phyloP scores from a whole-genome alignment of 83 land plant genomes.

The Diphasiastrum complanatum region DNA sequence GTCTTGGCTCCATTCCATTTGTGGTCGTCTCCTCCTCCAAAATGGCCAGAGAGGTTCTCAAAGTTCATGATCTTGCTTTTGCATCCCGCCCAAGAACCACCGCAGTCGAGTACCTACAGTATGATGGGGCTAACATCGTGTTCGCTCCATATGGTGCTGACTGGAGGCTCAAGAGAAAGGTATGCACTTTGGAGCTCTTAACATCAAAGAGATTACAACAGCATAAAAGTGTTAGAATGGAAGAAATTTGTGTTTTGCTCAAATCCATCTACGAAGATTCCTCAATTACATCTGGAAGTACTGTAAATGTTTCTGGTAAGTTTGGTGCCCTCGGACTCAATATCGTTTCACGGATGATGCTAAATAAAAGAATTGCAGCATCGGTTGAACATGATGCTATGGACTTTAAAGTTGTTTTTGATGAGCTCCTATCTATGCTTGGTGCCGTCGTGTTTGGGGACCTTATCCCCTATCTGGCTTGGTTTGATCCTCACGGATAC shows the following conservation, averaged over 20 bases:
- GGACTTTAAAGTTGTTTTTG: too few species aligned
- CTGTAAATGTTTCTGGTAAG: not conserved
- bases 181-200: constrained; percentile 37
- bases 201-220: not conserved
- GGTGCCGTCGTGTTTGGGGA: too few species aligned
- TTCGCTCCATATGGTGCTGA: constrained; percentile 32
- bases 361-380: not conserved
- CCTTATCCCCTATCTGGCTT: too few species aligned
- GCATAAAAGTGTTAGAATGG: too few species aligned
- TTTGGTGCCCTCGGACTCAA: not conserved
- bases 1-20: constrained; percentile 29
- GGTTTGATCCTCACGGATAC: too few species aligned
- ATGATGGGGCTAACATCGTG: constrained; percentile 22
- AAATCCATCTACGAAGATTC: not conserved
- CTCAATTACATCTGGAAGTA: not conserved
- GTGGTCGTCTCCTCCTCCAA: constrained; percentile 37
- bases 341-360: too few species aligned
- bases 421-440: too few species aligned
- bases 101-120: constrained; percentile 17
- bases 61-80: constrained; percentile 31
- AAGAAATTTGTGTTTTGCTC: too few species aligned
- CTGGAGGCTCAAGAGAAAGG: constrained; percentile 43
- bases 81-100: constrained; percentile 32
- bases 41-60: constrained; percentile 33
- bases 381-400: not conserved